Percentiles rank a stretch among this genome's conserved stretches.
These are phyloP conservation scores for Collybiopsis luxurians DNA, from an alignment of 768 basidiomycete species.

Conservation along the genomic window DNA sequence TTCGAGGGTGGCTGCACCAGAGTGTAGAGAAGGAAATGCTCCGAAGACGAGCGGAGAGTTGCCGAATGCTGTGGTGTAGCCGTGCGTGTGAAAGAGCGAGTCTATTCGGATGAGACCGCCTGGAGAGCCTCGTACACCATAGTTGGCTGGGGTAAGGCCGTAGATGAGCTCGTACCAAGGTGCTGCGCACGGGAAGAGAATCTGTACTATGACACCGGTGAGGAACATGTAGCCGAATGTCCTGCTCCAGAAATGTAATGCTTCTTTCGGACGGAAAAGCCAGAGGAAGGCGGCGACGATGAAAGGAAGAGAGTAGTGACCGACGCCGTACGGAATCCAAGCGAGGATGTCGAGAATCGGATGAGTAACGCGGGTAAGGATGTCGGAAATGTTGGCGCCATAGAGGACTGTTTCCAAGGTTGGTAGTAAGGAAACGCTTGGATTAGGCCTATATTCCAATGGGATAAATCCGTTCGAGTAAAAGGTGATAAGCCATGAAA, in stretches of 20 bases:
- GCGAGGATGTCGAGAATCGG: slow-evolving; percentile 90
- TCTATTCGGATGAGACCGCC: slow-evolving; percentile 94
- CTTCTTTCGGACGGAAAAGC: slow-evolving; percentile 82
- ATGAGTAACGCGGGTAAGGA: slow-evolving; percentile 93
- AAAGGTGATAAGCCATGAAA: slow-evolving; percentile 83
- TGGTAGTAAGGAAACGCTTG: slow-evolving; percentile 91
- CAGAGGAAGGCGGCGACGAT: slow-evolving; percentile 83
- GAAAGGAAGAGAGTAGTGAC: slow-evolving; percentile 87
- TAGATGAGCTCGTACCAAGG: slow-evolving; percentile 99
- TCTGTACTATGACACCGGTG: slow-evolving; percentile 82
- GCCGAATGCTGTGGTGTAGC: slow-evolving; percentile 80
- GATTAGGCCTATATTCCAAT: slow-evolving; percentile 65
- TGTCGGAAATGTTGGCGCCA: slow-evolving; percentile 96
- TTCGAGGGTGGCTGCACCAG: slow-evolving; percentile 87
- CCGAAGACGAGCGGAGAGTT: slow-evolving; percentile 94
- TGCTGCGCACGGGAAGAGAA: slow-evolving; percentile 88
- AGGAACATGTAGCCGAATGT: slow-evolving; percentile 95
- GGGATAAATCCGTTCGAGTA: slow-evolving; percentile 90
- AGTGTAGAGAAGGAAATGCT: slow-evolving; percentile 93
- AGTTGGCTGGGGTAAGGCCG: slow-evolving; percentile 93
- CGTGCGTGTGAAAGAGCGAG: slow-evolving; percentile 69
- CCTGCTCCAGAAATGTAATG: slow-evolving; percentile 79
- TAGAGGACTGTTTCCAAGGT: slow-evolving; percentile 94
- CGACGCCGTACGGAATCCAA: slow-evolving; percentile 96
- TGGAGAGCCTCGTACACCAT: slow-evolving; percentile 87